Percentiles rank a stretch among this genome's conserved stretches.
Conservation (phyloP, 257 asterid genomes). For the Hygrophila difformis region DNA sequence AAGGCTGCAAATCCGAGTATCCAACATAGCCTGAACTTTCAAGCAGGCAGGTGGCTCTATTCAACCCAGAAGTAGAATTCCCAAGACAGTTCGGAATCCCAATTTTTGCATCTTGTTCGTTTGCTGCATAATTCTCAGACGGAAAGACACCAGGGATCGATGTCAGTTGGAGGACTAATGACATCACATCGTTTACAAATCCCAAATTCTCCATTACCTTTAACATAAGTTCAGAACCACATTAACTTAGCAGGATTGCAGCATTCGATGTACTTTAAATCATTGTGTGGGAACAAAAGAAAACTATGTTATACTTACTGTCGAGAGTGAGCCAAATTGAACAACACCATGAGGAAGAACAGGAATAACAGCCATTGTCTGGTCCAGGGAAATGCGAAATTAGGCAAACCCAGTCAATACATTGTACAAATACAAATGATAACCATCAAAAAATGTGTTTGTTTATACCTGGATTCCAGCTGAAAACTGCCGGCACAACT, state of each 20-base stretch:
- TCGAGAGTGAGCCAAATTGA: slow-evolving; percentile 57
- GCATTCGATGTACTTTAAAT: not conserved
- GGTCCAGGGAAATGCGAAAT: slow-evolving; percentile 2
- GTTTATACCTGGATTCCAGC: slow-evolving; percentile 66
- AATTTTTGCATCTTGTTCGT: slow-evolving; percentile 19
- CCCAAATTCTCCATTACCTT: slow-evolving; percentile 55
- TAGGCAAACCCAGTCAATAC: not conserved
- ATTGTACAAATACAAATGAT: not conserved
- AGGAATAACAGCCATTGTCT: slow-evolving; percentile 67
- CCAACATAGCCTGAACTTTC: slow-evolving; percentile 16
- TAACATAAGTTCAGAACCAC: slow-evolving; percentile 4
- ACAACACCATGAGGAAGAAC: slow-evolving; percentile 77
- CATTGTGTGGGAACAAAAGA: not conserved
- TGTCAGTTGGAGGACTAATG: slow-evolving; percentile 47
- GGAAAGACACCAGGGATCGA: slow-evolving; percentile 35
- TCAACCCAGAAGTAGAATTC: slow-evolving; percentile 19
- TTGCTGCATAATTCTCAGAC: slow-evolving; percentile 26
- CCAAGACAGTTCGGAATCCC: slow-evolving; percentile 27
- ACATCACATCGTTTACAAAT: slow-evolving; percentile 42
- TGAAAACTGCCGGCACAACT: slow-evolving; percentile 46
- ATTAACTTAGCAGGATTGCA: not conserved
- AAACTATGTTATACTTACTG: slow-evolving; percentile 41
- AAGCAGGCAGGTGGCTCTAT: slow-evolving; percentile 20
- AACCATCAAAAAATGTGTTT: not conserved
- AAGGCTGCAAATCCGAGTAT: too few relatives aligned